Evolutionary conservation across 306 rosid species (phyloP).

Genomic region (Quercus engelmannii): DNA sequence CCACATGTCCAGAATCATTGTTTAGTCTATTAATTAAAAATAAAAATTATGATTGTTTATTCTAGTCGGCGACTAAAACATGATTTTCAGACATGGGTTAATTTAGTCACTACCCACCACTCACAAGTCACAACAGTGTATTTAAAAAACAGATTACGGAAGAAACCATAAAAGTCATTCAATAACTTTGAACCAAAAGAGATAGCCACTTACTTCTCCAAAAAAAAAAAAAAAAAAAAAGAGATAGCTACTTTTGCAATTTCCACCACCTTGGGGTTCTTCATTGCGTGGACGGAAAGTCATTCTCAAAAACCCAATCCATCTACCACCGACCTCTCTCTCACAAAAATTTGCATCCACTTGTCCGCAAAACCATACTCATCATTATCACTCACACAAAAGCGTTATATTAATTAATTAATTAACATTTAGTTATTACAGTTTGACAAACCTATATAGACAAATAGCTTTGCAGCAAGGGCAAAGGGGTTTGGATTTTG

Average conservation of each 20-base stretch:
- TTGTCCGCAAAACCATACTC: constrained; percentile 19
- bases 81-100: too few species aligned
- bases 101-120: too few species aligned
- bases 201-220: too few species aligned
- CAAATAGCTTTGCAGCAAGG: neutral
- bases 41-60: neutral
- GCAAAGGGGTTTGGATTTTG: neutral
- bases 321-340: constrained; percentile 42
- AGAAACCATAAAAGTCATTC: too few species aligned
- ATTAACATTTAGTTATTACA: neutral
- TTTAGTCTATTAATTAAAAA: neutral
- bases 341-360: constrained; percentile 25
- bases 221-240: neutral
- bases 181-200: too few species aligned
- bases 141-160: too few species aligned
- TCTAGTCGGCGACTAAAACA: too few species aligned
- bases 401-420: neutral
- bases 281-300: constrained; percentile 59
- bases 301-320: constrained; percentile 1
- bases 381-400: constrained; percentile 8
- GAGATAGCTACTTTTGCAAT: neutral
- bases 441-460: constrained; percentile 16
- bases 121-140: too few species aligned
- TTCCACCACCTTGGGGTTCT: constrained; percentile 19
- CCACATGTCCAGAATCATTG: neutral